These are phyloP conservation scores for Malus hybrid DNA, from an alignment of 331 rosid genomes.

Conservation along the genomic window DNA sequence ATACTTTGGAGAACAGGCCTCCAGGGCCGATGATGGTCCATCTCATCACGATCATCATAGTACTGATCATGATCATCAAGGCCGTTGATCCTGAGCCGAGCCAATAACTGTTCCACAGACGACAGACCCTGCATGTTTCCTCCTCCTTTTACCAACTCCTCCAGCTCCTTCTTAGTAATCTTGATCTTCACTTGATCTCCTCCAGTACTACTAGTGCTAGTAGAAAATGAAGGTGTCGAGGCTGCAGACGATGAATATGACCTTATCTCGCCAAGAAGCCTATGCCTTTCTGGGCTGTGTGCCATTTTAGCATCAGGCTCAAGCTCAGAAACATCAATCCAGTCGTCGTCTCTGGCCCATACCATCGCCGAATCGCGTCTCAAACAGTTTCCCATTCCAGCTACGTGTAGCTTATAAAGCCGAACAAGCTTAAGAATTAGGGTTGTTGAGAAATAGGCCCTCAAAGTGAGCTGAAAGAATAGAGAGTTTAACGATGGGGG, in stretches of 20 bases:
- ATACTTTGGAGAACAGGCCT: slow-evolving; percentile 70
- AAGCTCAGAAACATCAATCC: not conserved
- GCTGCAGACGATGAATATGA: not conserved
- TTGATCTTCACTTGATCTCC: slow-evolving; percentile 44
- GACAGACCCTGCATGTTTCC: not conserved
- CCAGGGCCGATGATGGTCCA: slow-evolving; percentile 52
- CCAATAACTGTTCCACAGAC: slow-evolving; percentile 43
- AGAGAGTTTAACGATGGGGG: not conserved
- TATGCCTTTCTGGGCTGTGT: slow-evolving; percentile 21
- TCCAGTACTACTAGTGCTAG: not conserved
- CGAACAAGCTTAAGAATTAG: not conserved
- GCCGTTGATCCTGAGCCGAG: slow-evolving; percentile 17
- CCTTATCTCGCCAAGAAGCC: slow-evolving; percentile 22
- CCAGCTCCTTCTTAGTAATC: slow-evolving; percentile 64
- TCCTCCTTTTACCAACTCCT: slow-evolving; percentile 21
- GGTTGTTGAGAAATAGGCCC: not conserved
- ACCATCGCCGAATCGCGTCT: slow-evolving; percentile 25
- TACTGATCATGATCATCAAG: slow-evolving; percentile 8
- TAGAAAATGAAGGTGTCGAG: not conserved
- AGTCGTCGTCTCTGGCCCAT: slow-evolving; percentile 35
- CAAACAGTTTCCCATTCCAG: slow-evolving; percentile 66
- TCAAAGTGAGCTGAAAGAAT: not conserved
- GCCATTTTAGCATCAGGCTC: not conserved
- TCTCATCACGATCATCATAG: not conserved
- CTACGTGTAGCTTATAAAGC: not conserved